phyloP scores from a whole-genome alignment of 2,329 filamentous ascomycete species.

The Fusarium ambrosium region DNA sequence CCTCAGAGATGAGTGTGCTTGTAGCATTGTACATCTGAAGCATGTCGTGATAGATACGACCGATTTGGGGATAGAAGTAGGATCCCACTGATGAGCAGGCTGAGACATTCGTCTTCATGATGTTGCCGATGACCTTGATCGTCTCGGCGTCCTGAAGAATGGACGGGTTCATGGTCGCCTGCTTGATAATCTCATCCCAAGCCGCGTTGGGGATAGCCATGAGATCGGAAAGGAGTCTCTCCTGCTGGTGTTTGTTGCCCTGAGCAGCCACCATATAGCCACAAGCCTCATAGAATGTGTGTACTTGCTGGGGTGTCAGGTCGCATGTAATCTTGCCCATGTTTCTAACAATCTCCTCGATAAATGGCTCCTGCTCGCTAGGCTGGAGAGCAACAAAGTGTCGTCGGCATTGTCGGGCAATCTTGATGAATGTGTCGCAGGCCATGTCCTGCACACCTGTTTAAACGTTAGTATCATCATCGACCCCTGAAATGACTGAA shows the following conservation, averaged over 20 bases:
- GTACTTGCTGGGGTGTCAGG: constrained; percentile 94
- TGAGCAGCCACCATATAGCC: constrained; percentile 99
- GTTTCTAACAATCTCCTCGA: constrained; percentile 97
- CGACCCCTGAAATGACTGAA: background rate
- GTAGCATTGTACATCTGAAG: constrained; percentile 98
- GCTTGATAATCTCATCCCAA: constrained; percentile 94
- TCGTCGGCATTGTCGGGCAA: constrained; percentile 96
- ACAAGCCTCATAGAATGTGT: constrained; percentile 99
- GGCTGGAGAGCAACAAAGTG: constrained; percentile 98
- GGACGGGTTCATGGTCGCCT: constrained; percentile 85
- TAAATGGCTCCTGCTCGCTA: constrained; percentile 94
- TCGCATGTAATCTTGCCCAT: constrained; percentile 97
- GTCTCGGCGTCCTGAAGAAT: constrained; percentile 93
- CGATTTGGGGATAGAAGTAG: constrained; percentile 98
- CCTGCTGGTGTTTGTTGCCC: constrained; percentile 93
- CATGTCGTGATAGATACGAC: constrained; percentile 98
- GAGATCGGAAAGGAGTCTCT: constrained; percentile 88
- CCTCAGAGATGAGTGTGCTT: constrained; percentile 95
- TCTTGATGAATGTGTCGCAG: constrained; percentile 99
- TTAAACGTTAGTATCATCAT: constrained; percentile 15
- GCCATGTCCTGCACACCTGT: constrained; percentile 98
- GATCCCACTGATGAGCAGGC: constrained; percentile 95
- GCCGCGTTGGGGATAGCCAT: constrained; percentile 95
- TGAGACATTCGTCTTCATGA: constrained; percentile 99
- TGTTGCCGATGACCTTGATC: constrained; percentile 98